Conservation (phyloP, 1,284 basidiomycete species). For the Ustanciosporium gigantosporum region DNA sequence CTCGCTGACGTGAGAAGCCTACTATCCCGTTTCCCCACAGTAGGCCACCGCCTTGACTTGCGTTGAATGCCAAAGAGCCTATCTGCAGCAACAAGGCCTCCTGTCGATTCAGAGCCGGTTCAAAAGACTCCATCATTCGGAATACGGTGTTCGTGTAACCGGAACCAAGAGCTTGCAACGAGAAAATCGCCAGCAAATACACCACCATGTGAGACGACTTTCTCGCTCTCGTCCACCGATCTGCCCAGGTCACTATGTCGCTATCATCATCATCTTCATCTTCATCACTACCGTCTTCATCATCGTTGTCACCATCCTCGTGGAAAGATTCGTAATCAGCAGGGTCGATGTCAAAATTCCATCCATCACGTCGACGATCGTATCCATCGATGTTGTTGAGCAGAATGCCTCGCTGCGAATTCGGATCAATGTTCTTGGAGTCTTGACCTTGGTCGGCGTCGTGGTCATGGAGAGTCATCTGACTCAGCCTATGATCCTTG, state of each 20-base stretch:
- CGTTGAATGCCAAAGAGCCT: conserved; percentile 28
- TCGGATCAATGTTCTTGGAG: conserved; percentile 9
- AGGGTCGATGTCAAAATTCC: conserved; percentile 21
- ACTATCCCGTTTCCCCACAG: conserved; percentile 27
- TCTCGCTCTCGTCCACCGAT: conserved; percentile 26
- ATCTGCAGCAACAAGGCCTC: conserved; percentile 3
- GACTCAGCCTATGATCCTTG: conserved; percentile 21
- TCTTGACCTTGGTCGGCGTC: too few species aligned
- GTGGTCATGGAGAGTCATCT: conserved; percentile 30
- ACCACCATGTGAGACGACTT: conserved; percentile 28
- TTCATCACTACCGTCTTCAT: conserved; percentile 11
- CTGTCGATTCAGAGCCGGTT: conserved; percentile 1
- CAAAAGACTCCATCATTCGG: conserved; percentile 6
- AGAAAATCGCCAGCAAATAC: conserved; percentile 21
- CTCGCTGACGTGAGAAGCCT: conserved; percentile 23
- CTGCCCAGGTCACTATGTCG: conserved; percentile 24
- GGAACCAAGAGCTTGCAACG: conserved; percentile 34
- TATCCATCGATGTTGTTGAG: conserved; percentile 15
- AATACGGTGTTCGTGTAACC: conserved; percentile 33
- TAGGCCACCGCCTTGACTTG: conserved; percentile 34
- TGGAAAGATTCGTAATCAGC: conserved; percentile 15
- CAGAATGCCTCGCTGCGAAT: conserved; percentile 6
- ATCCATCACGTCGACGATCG: conserved; percentile 7
- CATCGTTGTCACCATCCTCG: conserved; percentile 9
- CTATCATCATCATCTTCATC: conserved; percentile 2